Percentiles rank a stretch among this genome's conserved stretches.
phyloP scores from a whole-genome alignment of 2,329 filamentous ascomycete species.

The Capronia coronata region DNA sequence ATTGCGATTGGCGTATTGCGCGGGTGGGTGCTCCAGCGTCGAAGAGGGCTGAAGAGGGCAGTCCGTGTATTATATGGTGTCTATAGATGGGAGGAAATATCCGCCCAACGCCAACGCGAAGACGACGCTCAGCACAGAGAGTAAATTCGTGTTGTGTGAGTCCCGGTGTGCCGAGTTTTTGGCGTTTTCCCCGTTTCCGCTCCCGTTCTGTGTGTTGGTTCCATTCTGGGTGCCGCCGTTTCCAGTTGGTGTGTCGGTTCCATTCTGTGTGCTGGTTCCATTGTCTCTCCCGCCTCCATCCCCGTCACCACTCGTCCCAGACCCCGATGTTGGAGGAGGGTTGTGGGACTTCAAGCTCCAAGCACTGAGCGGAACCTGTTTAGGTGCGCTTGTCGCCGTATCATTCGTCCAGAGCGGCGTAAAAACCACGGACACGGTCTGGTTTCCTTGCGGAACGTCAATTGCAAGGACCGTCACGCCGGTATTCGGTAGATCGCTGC shows the following conservation, averaged over 20 bases:
- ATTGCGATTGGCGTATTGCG: too few species aligned
- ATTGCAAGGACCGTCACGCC: constrained; percentile 8
- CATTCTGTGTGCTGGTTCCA: background rate
- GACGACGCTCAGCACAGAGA: background rate
- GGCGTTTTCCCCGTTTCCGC: background rate
- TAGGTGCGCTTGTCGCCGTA: constrained; percentile 2
- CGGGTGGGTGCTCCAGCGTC: too few species aligned
- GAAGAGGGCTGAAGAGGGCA: too few species aligned
- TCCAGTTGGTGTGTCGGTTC: background rate
- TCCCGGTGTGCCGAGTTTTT: background rate
- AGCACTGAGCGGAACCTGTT: background rate
- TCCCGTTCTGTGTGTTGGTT: background rate
- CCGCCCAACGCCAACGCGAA: background rate
- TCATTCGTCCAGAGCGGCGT: background rate
- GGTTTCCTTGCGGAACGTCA: constrained; percentile 1
- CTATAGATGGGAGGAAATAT: background rate
- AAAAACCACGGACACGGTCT: constrained; percentile 7
- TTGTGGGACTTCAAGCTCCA: constrained; percentile 9
- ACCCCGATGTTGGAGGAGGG: background rate
- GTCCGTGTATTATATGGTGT: too few species aligned
- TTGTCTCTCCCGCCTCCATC: background rate
- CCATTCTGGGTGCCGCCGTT: background rate
- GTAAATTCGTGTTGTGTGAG: background rate
- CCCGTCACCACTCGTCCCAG: too few species aligned
- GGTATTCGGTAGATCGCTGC: constrained; percentile 4